These are phyloP conservation scores for Alternaria arbusti DNA, from an alignment of 2,329 filamentous ascomycete species.

Conservation along the genomic window DNA sequence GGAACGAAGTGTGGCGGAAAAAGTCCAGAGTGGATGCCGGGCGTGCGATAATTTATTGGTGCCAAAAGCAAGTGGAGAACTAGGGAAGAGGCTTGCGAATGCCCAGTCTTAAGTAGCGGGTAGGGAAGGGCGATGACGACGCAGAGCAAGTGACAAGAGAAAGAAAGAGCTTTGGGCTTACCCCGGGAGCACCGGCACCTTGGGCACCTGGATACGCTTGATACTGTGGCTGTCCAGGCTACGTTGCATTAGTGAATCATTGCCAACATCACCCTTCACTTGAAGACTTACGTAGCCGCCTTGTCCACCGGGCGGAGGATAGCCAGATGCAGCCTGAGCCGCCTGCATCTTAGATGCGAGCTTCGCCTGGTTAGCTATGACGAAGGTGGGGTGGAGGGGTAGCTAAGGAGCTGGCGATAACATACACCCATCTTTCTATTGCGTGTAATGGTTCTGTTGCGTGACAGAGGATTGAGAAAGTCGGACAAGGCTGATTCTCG, in stretches of 20 bases:
- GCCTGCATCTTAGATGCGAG: constrained; percentile 57
- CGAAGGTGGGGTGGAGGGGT: constrained; percentile 29
- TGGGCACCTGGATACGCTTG: constrained; percentile 64
- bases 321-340: constrained; percentile 44
- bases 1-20: constrained; percentile 17
- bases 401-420: constrained; percentile 13
- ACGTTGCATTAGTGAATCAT: constrained; percentile 30
- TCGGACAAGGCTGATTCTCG: constrained; percentile 16
- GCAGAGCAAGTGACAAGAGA: constrained; percentile 35
- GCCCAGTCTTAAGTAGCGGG: constrained; percentile 31
- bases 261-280: constrained; percentile 9
- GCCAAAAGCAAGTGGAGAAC: constrained; percentile 34
- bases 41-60: constrained; percentile 24
- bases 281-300: constrained; percentile 61
- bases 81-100: constrained; percentile 18
- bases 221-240: constrained; percentile 59
- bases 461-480: neutral
- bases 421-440: constrained; percentile 27
- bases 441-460: neutral
- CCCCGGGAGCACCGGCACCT: constrained; percentile 48
- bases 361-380: constrained; percentile 29
- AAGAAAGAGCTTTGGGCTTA: constrained; percentile 39
- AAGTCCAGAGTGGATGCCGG: constrained; percentile 5
- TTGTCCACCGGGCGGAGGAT: constrained; percentile 46
- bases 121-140: constrained; percentile 38